A percentile compares a stretch with the other conserved stretches of the same genome.
phyloP scores from a whole-genome alignment of 257 asterid genomes.

The Catharanthus roseus region DNA sequence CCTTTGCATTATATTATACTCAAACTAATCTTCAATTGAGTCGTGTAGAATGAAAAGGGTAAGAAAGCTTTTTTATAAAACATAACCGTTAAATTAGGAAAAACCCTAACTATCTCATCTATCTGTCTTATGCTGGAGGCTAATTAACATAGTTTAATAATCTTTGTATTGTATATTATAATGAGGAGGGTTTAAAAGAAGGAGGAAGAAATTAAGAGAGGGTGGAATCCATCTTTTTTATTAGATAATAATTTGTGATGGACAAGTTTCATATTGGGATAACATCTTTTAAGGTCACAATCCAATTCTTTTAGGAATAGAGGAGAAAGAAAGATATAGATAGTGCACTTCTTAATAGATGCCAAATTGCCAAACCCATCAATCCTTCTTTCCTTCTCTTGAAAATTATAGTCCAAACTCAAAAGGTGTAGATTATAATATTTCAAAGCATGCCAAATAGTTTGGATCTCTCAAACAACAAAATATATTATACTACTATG shows the following conservation, averaged over 20 bases:
- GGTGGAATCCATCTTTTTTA: slow-evolving; percentile 47
- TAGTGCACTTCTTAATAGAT: slow-evolving; percentile 38
- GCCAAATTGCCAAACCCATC: slow-evolving; percentile 36
- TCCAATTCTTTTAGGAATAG: slow-evolving; percentile 54
- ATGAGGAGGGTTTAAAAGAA: slow-evolving; percentile 7
- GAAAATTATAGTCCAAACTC: slow-evolving; percentile 7
- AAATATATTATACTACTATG: too few relatives aligned
- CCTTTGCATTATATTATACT: too few relatives aligned
- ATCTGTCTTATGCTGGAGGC: too few relatives aligned
- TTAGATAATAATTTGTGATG: slow-evolving; percentile 27
- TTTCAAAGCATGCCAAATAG: slow-evolving; percentile 1
- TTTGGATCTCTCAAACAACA: slow-evolving; percentile 6
- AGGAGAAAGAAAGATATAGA: slow-evolving; percentile 19
- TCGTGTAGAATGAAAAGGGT: too few relatives aligned
- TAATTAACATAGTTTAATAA: too few relatives aligned
- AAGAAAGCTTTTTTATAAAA: too few relatives aligned
- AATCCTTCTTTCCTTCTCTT: slow-evolving; percentile 12
- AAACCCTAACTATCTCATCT: too few relatives aligned
- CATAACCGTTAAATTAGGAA: too few relatives aligned
- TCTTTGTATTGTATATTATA: too few relatives aligned
- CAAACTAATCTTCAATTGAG: too few relatives aligned
- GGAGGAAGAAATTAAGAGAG: slow-evolving; percentile 4
- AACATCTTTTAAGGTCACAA: slow-evolving; percentile 64
- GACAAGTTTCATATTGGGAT: slow-evolving; percentile 31
- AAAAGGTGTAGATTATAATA: not conserved